Conservation (phyloP, 75 land plant species). For the Pinus tabuliformis region DNA sequence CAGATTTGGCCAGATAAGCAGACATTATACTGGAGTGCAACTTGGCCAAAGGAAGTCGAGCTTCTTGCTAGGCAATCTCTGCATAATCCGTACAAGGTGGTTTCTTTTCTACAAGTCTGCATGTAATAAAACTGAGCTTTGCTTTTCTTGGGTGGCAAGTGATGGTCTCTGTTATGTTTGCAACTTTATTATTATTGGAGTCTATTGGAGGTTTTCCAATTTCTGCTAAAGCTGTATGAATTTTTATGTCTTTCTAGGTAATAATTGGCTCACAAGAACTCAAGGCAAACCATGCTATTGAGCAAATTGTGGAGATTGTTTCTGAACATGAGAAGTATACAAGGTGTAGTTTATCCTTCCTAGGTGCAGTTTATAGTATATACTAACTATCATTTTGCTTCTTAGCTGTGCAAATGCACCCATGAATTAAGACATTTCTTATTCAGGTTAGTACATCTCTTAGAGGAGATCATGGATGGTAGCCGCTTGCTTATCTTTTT, state of each 20-base stretch:
- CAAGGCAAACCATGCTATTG: constrained; percentile 97
- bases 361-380: too few relatives aligned
- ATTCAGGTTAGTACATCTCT: constrained; percentile 73
- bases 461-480: constrained; percentile 98
- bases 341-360: constrained; percentile 39
- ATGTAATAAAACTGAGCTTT: not conserved
- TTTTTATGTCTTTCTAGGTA: constrained; percentile 49
- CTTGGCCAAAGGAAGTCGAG: constrained; percentile 99
- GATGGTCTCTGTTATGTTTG: not conserved
- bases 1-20: constrained; percentile 99
- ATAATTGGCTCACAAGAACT: constrained; percentile 83
- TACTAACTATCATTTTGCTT: not conserved
- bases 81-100: constrained; percentile 89
- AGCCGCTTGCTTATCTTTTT: constrained; percentile 87
- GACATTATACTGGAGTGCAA: constrained; percentile 99
- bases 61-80: constrained; percentile 80
- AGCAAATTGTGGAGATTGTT: constrained; percentile 89
- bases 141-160: not conserved
- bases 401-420: not conserved
- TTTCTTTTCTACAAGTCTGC: not conserved
- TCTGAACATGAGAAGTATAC: constrained; percentile 92
- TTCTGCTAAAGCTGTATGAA: not conserved
- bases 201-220: not conserved
- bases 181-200: not conserved
- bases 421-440: not conserved